Evolutionary conservation across 345 rosid species (phyloP), one percentile per base, ranked within the genome.

Genomic region (Noccaea caerulescens): DNA sequence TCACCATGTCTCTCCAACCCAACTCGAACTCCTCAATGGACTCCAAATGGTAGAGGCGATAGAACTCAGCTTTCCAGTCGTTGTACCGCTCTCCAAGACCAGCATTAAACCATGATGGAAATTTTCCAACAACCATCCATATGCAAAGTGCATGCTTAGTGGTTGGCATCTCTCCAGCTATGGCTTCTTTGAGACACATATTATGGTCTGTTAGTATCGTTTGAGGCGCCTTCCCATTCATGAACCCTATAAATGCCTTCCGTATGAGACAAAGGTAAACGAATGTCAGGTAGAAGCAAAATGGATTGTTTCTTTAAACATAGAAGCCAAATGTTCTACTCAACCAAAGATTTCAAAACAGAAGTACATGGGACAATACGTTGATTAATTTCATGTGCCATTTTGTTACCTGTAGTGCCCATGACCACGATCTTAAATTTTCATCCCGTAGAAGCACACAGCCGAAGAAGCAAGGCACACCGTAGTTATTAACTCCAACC

Each of bases 391-490:
- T 27, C 3, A 25, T 53, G 42, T 8, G 47, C 3, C 20, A 69
- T 6, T 70, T n/a, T 55, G 47, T 81, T 89, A 93, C 98, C 97
- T 93, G 92, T 72, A 88, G 74, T 36, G 98, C 97, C 98, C 98
- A 93, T 14, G 96, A 91, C 56, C 87, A 78, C 0, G 98, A 87
- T 73, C 91, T 85, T 68, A 77, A 76, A 72, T 74, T 93, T 79
- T 93, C 96, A 71, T 91, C 97, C 8, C 87, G 85, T 75, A 91
- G 76, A 68, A 93, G 89, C 57, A 84, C 89, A 65, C 97, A 93
- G n/a, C 96, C 88, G 51, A 93, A 93, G 89, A 93, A 93, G 83
- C 97, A 93, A 69, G 97, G 98, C 87, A 88, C 89, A 25, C 98
- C 97, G 58, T 91, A 93, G 67, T 91, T 93, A 63, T 93, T 91